Base-by-base conservation (phyloP, 495 filamentous ascomycete species). In the Trypethelium eluteriae region DNA sequence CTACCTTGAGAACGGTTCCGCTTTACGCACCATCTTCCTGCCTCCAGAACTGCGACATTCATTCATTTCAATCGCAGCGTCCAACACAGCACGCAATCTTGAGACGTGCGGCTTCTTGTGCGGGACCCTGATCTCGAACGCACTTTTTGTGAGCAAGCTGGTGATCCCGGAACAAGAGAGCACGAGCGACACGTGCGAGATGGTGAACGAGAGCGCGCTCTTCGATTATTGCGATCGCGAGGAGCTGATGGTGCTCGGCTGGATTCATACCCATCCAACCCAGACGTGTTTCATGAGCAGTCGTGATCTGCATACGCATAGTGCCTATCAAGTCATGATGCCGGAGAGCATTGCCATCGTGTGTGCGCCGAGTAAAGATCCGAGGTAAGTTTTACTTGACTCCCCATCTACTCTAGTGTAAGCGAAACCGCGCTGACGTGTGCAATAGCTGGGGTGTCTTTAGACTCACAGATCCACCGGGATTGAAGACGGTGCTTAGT, bases 281-380 rank as follows among this genome's bases (percentile, higher is more conserved):
- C 95, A 98, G 79, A 96, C 91, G 1, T 98, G 94, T 75, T 98
- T 98, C 74, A 94, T 98, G 91, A 96, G 91, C 77, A 92, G 88
- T 39, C 82, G 93, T 41, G 94, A 98, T 73, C 72, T 96, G 68
- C 94, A 98, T 70, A 98, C 95, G 0, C 94, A 97, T 71, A 83
- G 84, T 39, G 91, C 91, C 25, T 98, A 96, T 75, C 94, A 98
- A 75, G 84, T 91, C 36, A 95, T 94, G 91, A 82, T 98, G 74
- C 85, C 90, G 16, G 94, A 98, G 80, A 93, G 89, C 72, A 93
- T 98, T 72, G 94, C 95, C 7, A 95, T 98, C 69, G 94, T 98
- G 57, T 98, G 95, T 77, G 91, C 95, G 38, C 94, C 94, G 12
- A 88, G 83, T 56, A 88, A 88, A 67, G 79, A 81, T 14, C 91